Percentiles rank a stretch among this genome's conserved stretches.
Conservation (phyloP, 306 rosid species). For the Alnus rubra region DNA sequence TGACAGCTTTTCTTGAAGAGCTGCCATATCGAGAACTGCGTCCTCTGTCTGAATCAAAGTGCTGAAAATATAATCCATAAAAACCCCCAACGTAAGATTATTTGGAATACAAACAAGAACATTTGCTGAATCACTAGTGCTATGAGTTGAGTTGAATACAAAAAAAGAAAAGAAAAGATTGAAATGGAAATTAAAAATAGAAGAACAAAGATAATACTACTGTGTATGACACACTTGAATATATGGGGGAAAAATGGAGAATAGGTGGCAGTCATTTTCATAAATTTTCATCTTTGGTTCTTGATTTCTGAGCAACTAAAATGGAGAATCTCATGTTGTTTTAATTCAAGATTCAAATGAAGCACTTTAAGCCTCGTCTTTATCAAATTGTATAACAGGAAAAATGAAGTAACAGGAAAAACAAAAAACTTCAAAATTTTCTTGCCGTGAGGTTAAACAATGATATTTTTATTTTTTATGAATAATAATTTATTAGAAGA, state of each 20-base stretch:
- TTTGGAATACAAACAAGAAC: not conserved
- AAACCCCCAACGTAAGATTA: constrained; percentile 4
- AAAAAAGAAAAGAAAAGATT: not conserved
- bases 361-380: not conserved
- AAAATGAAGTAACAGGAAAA: not conserved
- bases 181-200: not conserved
- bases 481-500: too few species aligned
- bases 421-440: not conserved
- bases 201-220: not conserved
- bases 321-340: not conserved
- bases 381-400: not conserved
- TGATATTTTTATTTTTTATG: not conserved
- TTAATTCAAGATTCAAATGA: not conserved
- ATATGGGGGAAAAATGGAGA: not conserved
- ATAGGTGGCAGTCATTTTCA: not conserved
- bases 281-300: not conserved
- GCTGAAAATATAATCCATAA: constrained; percentile 49
- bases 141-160: not conserved
- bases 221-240: not conserved
- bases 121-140: not conserved
- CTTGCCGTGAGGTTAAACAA: not conserved
- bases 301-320: not conserved
- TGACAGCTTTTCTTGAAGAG: constrained; percentile 70
- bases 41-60: constrained; percentile 63
- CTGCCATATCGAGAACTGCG: constrained; percentile 82